A percentile compares a stretch with the other conserved stretches of the same genome.
phyloP scores from a whole-genome alignment of 2,329 filamentous ascomycete species.

The Periconia sp. region DNA sequence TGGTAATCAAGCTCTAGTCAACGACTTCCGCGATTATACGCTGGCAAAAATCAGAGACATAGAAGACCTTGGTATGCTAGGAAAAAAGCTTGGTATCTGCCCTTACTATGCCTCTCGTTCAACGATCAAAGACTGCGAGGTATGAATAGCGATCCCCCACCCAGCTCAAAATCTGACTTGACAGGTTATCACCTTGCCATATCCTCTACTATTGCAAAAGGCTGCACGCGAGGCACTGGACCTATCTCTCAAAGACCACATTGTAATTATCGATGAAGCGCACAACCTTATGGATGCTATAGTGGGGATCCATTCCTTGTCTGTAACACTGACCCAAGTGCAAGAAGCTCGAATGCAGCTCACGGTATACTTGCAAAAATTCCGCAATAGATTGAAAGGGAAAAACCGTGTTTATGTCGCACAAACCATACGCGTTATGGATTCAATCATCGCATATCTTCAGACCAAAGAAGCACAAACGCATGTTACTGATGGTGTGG shows the following conservation, averaged over 20 bases:
- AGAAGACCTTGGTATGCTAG: slow-evolving; percentile 80
- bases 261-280: slow-evolving; percentile 96
- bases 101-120: slow-evolving; percentile 95
- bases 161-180: slow-evolving; percentile 10
- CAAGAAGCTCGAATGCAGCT: slow-evolving; percentile 73
- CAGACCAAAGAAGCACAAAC: slow-evolving; percentile 49
- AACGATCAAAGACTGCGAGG: slow-evolving; percentile 78
- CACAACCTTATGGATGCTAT: slow-evolving; percentile 98
- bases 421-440: slow-evolving; percentile 80
- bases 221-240: slow-evolving; percentile 84
- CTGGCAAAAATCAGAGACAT: slow-evolving; percentile 89
- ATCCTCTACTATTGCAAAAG: slow-evolving; percentile 84
- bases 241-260: slow-evolving; percentile 80
- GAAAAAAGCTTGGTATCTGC: slow-evolving; percentile 78
- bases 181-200: slow-evolving; percentile 84
- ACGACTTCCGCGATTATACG: slow-evolving; percentile 82
- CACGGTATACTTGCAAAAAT: slow-evolving; percentile 79
- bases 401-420: slow-evolving; percentile 90
- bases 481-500: slow-evolving; percentile 62
- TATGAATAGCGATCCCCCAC: slow-evolving; percentile 25
- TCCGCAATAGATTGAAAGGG: slow-evolving; percentile 84
- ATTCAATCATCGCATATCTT: slow-evolving; percentile 73
- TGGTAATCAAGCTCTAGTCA: slow-evolving; percentile 69
- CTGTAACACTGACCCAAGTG: slow-evolving; percentile 73
- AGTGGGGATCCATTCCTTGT: slow-evolving; percentile 79